A percentile compares a stretch with the other conserved stretches of the same genome.
Evolutionary conservation across 2,329 filamentous ascomycete species (phyloP).

Genomic region (Fusarium papillatum): DNA sequence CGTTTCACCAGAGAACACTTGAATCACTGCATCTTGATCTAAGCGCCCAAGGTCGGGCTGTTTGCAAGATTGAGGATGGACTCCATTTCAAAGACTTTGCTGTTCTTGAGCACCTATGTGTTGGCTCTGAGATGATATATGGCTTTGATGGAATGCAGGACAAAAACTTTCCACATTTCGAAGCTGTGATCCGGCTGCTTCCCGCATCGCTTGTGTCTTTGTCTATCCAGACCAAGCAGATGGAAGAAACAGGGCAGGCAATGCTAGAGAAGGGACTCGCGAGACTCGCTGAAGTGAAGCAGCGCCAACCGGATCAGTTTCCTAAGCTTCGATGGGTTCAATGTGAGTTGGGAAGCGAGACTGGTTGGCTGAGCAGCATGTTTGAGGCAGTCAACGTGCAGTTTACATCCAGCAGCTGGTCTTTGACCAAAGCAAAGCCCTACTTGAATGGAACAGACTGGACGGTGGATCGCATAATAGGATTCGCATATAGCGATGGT

Average conservation of each 20-base stretch:
- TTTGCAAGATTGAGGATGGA: not conserved
- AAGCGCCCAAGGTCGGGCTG: not conserved
- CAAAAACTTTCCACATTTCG: not conserved
- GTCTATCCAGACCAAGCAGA: not conserved
- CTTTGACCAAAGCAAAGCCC: not conserved
- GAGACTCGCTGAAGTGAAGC: not conserved
- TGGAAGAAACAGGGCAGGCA: not conserved
- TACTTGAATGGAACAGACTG: not conserved
- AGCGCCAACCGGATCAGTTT: not conserved
- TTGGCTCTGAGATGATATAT: constrained; percentile 5
- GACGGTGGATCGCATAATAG: not conserved
- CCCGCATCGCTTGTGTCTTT: constrained; percentile 12
- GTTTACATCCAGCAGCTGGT: not conserved
- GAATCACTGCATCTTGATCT: constrained; percentile 9
- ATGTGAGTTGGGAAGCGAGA: not conserved
- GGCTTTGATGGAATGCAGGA: not conserved
- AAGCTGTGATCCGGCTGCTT: constrained; percentile 1
- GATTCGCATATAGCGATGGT: not conserved
- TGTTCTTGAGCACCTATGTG: constrained; percentile 10
- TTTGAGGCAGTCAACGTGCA: not conserved
- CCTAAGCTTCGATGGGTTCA: constrained; percentile 1
- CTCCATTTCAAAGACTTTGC: constrained; percentile 8
- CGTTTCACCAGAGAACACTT: not conserved
- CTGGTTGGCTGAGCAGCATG: not conserved
- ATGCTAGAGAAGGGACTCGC: constrained; percentile 5